Conservation (phyloP, 192 early-diverging fungal species). For the Oehlia diaphana region DNA sequence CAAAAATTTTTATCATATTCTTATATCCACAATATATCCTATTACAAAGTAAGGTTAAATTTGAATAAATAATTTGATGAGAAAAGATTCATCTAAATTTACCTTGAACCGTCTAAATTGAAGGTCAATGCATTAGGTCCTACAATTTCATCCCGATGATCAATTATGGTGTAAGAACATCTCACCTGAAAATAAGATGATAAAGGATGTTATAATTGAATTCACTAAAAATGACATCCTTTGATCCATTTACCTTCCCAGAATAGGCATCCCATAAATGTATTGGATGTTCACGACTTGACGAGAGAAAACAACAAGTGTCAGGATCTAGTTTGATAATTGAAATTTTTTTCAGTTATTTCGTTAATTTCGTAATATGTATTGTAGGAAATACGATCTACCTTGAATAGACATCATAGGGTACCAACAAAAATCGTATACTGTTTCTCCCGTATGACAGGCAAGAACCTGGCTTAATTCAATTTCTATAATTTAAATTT, state of each 20-base stretch:
- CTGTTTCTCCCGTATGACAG: constrained; percentile 49
- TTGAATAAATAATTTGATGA: neutral
- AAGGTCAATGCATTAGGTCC: constrained; percentile 70
- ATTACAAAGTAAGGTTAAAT: neutral
- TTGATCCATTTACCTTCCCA: constrained; percentile 45
- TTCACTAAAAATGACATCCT: no score
- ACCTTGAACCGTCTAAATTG: constrained; percentile 64
- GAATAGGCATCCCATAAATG: constrained; percentile 73
- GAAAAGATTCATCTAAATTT: constrained; percentile 20
- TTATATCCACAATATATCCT: constrained; percentile 73
- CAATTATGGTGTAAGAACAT: constrained; percentile 64
- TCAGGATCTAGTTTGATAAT: constrained; percentile 42
- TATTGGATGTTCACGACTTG: constrained; percentile 74
- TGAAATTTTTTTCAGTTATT: neutral
- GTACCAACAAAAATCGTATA: constrained; percentile 69
- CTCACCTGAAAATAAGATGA: constrained; percentile 44
- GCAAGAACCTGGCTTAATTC: constrained; percentile 29
- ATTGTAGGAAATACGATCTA: constrained; percentile 16
- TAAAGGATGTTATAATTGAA: neutral
- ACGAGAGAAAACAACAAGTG: constrained; percentile 62
- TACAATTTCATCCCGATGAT: constrained; percentile 64
- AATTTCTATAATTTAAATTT: constrained; percentile 34
- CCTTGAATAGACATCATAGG: constrained; percentile 58
- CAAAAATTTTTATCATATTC: constrained; percentile 69
- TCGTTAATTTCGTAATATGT: neutral